Evolutionary conservation across 208 protist genomes (phyloP), one percentile per base, ranked within the genome.

Genomic region (Crithidia fasciculata): DNA sequence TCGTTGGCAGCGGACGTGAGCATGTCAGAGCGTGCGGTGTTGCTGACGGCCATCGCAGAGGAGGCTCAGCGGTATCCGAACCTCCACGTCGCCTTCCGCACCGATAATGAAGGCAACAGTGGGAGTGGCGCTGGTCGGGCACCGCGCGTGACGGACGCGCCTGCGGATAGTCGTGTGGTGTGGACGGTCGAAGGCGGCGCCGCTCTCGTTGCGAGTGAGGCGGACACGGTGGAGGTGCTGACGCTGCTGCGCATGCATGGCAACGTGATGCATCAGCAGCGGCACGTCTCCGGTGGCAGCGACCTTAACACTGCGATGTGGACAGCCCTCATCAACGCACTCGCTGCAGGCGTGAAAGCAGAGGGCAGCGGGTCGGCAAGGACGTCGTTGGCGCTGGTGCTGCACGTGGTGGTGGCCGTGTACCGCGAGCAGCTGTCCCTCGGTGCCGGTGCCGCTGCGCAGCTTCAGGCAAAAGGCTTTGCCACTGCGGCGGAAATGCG

Each of bases 1-100:
- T 4, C 54, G 39, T 8, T 58, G 28, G 37, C 40, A 36, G 66
- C 43, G 43, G 72, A 73, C 52, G 50, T 83, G 28, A 50, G 4
- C 40, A 16, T 50, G 53, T 67, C 61, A 4, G 72, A 83, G 44
- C 78, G 73, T 28, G 40, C 73, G 44, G 28, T 66, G 37, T 58
- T 83, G 40, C 40, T 83, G 8, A 63, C 72, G 12, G 45, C 52
- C 7, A 18, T 79, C 28, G 47, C 57, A 6, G 66, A 57, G 45
- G 72, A 70, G 4, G 53, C 67, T 0, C 45, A 47, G 8, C 43
- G 40, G 3, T 79, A 76, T 58, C 78, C 78, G 53, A 70, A 79
- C 44, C 78, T 83, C 4, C 62, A 75, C 72, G 28, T 56, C 37
- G n/a, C 79, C 37, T 78, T 78, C 52, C 69, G 45, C 7, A 74